Evolutionary conservation across 345 rosid genomes (phyloP).

Genomic region (Hibiscus syriacus): DNA sequence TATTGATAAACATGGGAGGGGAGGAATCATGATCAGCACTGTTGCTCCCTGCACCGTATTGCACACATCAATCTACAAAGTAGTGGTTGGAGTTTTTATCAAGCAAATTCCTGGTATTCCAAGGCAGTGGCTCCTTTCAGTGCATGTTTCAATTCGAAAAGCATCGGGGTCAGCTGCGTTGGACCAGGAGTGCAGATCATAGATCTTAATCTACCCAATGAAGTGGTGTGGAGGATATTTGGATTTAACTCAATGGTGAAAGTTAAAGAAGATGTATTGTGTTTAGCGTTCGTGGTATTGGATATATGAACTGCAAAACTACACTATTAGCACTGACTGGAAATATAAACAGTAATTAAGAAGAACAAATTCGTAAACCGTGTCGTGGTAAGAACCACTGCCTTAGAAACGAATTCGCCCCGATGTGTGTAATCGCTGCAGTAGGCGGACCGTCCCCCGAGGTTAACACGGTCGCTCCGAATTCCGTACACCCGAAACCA

Average conservation of each 20-base stretch:
- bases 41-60: background rate
- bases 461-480: too few relatives aligned
- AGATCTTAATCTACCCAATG: background rate
- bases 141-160: background rate
- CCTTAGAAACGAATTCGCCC: too few relatives aligned
- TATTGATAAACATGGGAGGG: background rate
- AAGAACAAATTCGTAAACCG: too few relatives aligned
- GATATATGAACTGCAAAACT: too few relatives aligned
- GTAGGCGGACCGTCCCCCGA: too few relatives aligned
- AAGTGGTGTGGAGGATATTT: too few relatives aligned
- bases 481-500: too few relatives aligned
- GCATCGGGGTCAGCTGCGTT: background rate
- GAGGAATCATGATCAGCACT: background rate
- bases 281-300: background rate
- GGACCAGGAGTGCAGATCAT: background rate
- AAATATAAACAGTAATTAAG: too few relatives aligned
- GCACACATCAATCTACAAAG: too few relatives aligned
- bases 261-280: background rate
- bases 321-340: too few relatives aligned
- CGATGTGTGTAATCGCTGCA: too few relatives aligned
- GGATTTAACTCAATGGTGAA: background rate
- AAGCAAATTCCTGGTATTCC: background rate
- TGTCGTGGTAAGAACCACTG: too few relatives aligned
- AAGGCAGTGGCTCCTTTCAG: background rate
- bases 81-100: background rate